phyloP scores from a whole-genome alignment of 2,329 filamentous ascomycete genomes.

The Curvularia sp. region DNA sequence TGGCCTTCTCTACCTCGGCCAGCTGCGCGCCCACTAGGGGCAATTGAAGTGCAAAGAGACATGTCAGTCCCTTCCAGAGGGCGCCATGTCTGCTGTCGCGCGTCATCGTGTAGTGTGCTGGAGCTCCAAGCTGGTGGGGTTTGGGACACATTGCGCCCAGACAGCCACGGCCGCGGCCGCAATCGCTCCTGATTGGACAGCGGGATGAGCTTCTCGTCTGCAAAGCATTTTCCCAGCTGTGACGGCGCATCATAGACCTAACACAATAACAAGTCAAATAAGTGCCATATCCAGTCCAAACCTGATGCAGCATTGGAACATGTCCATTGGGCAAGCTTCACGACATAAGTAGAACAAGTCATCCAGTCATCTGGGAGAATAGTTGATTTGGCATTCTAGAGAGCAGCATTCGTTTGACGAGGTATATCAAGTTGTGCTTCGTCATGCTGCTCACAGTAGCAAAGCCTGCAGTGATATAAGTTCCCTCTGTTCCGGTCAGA shows the following conservation, averaged over 20 bases:
- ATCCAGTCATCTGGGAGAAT: background rate
- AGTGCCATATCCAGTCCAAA: background rate
- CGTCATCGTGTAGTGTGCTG: slow-evolving; percentile 34
- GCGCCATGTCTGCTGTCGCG: slow-evolving; percentile 31
- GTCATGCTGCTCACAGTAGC: background rate
- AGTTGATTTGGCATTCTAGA: slow-evolving; percentile 1
- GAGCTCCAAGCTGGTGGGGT: slow-evolving; percentile 25
- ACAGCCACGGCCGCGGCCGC: slow-evolving; percentile 24
- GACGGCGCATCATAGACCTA: background rate
- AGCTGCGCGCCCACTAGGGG: slow-evolving; percentile 40
- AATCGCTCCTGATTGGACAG: slow-evolving; percentile 25
- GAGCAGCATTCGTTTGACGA: background rate
- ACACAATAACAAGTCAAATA: background rate
- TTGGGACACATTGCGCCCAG: slow-evolving; percentile 35
- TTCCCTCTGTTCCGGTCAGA: slow-evolving; percentile 19
- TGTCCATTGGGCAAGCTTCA: background rate
- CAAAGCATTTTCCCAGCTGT: background rate
- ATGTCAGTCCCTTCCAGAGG: slow-evolving; percentile 31
- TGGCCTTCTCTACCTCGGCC: slow-evolving; percentile 54
- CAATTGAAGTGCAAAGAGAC: slow-evolving; percentile 35
- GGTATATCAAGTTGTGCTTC: too few species aligned
- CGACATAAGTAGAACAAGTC: background rate
- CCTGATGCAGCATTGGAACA: background rate
- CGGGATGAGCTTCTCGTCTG: background rate
- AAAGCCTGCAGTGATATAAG: background rate